Base-by-base conservation (phyloP, 2,329 filamentous ascomycete genomes). In the Penicillium sp. region DNA sequence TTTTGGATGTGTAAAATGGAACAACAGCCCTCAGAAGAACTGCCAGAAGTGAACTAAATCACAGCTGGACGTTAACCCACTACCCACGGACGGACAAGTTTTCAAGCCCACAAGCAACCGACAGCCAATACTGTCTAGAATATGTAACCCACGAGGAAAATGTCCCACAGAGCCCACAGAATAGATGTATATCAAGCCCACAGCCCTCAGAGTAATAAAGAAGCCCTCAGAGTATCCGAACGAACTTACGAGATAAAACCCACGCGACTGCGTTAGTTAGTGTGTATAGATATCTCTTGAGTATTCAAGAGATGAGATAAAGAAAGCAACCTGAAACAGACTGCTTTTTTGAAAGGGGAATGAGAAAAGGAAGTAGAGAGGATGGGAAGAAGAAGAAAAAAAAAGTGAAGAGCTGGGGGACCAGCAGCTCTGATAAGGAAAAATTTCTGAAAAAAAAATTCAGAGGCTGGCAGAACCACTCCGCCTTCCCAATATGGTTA, bases 81-180 rank as follows among this genome's bases (percentile, higher is more conserved):
- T 73, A 72, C 72, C 73, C 72, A 69, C 73, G 74, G 40, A 73
- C 69, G 64, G 69, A 73, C 69, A 37, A 73, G 62, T 71, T 71
- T 71, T 74, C 69, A 76, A 77, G 73, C 75, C 75, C 75, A 76
- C 75, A 75, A 57, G 55, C 55, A 72, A 72, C 72, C 72, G 72
- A 75, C 74, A 73, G 74, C 71, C 69, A 68, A 74, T 69, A 75
- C 71, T 71, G 73, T 73, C 70, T 74, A 71, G 69, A 64, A 68
- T 71, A 73, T 70, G 72, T 71, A 77, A 74, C 73, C 74, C 73
- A 76, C 73, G 67, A 71, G 65, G 61, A 66, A 68, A 29, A 67
- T 69, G 69, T 71, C 70, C 66, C 69, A 71, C 65, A 71, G 69
- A 73, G 69, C 75, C 74, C 75, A 77, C 71, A 72, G 71, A 69